phyloP scores from a whole-genome alignment of 805 yeast species.

The Ogataea polymorpha region DNA sequence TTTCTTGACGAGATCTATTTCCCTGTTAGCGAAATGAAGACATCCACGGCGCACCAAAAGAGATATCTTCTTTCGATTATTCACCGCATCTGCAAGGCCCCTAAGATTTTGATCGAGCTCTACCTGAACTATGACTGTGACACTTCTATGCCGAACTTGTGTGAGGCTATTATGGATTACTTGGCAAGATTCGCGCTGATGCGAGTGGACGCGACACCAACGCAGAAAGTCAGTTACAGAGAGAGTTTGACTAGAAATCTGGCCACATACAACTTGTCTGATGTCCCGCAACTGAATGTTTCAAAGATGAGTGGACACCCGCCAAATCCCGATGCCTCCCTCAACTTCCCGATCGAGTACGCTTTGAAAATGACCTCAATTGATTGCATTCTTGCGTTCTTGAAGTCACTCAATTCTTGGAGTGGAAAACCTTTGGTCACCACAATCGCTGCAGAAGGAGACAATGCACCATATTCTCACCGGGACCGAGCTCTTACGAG shows the following conservation, averaged over 20 bases:
- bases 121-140: conserved; percentile 96
- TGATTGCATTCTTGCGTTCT: conserved; percentile 73
- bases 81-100: conserved; percentile 80
- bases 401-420: conserved; percentile 83
- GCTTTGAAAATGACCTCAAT: conserved; percentile 81
- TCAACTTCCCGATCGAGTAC: conserved; percentile 70
- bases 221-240: conserved; percentile 58
- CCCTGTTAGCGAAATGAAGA: conserved; percentile 88
- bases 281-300: conserved; percentile 75
- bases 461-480: conserved; percentile 4
- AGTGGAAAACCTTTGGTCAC: conserved; percentile 54
- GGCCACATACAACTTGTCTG: conserved; percentile 69
- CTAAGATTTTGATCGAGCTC: conserved; percentile 86
- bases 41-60: conserved; percentile 91
- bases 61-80: conserved; percentile 80
- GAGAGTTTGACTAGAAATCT: conserved; percentile 53
- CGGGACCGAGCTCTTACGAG: conserved; percentile 17
- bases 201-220: conserved; percentile 66
- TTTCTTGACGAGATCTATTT: conserved; percentile 90
- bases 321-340: conserved; percentile 54
- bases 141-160: conserved; percentile 71
- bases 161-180: conserved; percentile 78
- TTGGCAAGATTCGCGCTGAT: conserved; percentile 69
- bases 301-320: conserved; percentile 53
- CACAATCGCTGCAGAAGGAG: conserved; percentile 1